These are phyloP conservation scores for Solanum phureja DNA, from an alignment of 257 asterid genomes.

Conservation along the genomic window DNA sequence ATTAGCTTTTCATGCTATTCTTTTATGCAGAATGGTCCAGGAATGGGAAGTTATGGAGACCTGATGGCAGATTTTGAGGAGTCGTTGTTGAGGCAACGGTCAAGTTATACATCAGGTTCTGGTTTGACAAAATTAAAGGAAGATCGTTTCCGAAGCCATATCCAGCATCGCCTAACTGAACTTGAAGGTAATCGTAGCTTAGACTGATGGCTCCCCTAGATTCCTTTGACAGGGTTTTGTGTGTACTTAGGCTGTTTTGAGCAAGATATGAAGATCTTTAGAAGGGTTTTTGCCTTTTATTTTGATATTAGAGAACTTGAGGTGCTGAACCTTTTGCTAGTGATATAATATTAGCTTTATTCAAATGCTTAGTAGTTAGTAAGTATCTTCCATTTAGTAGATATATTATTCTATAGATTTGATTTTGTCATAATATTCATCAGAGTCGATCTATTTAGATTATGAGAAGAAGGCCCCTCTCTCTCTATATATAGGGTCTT, in stretches of 20 bases:
- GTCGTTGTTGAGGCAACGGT: slow-evolving; percentile 58
- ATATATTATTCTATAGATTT: neutral
- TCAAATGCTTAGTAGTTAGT: neutral
- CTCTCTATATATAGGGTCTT: neutral
- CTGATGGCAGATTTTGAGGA: slow-evolving; percentile 88
- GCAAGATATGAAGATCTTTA: neutral
- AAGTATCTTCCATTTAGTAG: neutral
- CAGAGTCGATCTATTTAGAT: neutral
- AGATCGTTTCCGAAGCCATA: slow-evolving; percentile 46
- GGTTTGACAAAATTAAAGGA: slow-evolving; percentile 54
- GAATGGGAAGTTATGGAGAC: slow-evolving; percentile 51
- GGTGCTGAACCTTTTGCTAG: neutral
- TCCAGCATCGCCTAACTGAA: slow-evolving; percentile 63
- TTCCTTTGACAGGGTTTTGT: neutral
- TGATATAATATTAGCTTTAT: neutral
- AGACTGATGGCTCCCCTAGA: neutral
- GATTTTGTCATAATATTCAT: neutral
- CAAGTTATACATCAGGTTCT: slow-evolving; percentile 50
- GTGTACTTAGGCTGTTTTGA: neutral
- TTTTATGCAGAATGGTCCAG: slow-evolving; percentile 42
- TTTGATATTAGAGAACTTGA: neutral
- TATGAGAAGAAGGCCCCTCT: neutral
- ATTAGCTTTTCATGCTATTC: neutral
- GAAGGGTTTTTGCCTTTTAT: neutral
- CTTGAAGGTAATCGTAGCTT: slow-evolving; percentile 65